phyloP scores from a whole-genome alignment of 106 monocot genomes.

The Phalaenopsis aphrodite region DNA sequence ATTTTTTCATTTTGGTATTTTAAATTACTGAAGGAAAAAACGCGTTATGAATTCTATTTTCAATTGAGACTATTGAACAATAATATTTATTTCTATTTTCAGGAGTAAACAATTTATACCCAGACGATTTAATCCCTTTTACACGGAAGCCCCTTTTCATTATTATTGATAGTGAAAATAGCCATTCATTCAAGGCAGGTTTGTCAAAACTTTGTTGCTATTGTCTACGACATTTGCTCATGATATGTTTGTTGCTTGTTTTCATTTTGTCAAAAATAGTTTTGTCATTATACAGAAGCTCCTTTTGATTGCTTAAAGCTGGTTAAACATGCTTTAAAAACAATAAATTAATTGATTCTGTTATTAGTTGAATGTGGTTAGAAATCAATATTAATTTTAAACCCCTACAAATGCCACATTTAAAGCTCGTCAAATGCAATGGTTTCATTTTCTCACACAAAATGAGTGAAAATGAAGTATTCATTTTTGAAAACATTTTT shows the following conservation, averaged over 20 bases:
- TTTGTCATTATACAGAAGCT: not conserved
- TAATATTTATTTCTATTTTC: slow-evolving; percentile 16
- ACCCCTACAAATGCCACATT: not conserved
- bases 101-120: slow-evolving; percentile 71
- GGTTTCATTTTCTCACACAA: not conserved
- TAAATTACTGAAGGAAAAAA: not conserved
- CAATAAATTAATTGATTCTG: not conserved
- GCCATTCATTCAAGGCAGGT: slow-evolving; percentile 99
- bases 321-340: not conserved
- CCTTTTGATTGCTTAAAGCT: not conserved
- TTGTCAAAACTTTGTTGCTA: slow-evolving; percentile 65
- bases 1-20: not conserved
- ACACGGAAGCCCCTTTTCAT: slow-evolving; percentile 91
- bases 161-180: slow-evolving; percentile 83
- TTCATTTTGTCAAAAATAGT: not conserved
- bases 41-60: not conserved
- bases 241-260: not conserved
- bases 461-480: not conserved
- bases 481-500: not conserved
- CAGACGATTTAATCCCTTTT: slow-evolving; percentile 90
- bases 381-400: not conserved
- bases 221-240: not conserved
- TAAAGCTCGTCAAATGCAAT: not conserved
- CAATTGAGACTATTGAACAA: not conserved
- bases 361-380: not conserved